These are phyloP conservation scores for Colletotrichum somersetense DNA, from an alignment of 2,329 filamentous ascomycete species.

Conservation along the genomic window DNA sequence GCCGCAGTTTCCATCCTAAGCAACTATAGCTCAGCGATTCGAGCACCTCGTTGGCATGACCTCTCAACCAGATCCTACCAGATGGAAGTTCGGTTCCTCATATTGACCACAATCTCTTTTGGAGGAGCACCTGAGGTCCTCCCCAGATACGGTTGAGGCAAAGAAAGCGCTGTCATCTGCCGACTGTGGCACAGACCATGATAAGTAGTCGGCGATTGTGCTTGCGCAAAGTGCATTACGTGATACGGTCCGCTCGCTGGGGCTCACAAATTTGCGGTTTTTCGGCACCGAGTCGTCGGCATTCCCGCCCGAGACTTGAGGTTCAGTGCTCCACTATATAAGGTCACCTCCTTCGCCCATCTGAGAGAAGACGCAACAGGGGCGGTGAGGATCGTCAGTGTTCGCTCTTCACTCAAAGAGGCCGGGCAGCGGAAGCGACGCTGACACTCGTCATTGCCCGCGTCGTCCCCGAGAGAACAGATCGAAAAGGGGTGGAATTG, in stretches of 20 bases:
- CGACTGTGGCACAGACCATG: background rate
- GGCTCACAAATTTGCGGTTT: background rate
- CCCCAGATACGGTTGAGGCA: background rate
- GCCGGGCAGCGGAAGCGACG: constrained; percentile 8
- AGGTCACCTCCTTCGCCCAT: constrained; percentile 26
- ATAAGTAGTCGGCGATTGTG: background rate
- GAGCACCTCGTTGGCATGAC: constrained; percentile 32
- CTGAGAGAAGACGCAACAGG: constrained; percentile 13
- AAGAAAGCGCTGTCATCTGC: background rate
- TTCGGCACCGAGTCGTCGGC: constrained; percentile 26
- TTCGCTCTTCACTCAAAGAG: background rate
- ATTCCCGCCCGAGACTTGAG: constrained; percentile 26
- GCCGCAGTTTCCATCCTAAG: background rate
- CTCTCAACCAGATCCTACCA: constrained; percentile 31
- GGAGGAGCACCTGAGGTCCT: background rate
- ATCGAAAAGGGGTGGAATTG: background rate
- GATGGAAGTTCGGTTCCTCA: constrained; percentile 38
- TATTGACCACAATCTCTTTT: constrained; percentile 8
- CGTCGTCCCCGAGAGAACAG: background rate
- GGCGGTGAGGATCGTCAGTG: background rate
- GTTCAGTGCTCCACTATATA: constrained; percentile 36
- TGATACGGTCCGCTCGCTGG: constrained; percentile 23
- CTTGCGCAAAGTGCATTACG: constrained; percentile 18
- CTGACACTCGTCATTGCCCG: constrained; percentile 18
- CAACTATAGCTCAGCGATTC: constrained; percentile 33